Conservation (phyloP, 1,284 basidiomycete species). For the Cutaneotrichosporon arboriforme region DNA sequence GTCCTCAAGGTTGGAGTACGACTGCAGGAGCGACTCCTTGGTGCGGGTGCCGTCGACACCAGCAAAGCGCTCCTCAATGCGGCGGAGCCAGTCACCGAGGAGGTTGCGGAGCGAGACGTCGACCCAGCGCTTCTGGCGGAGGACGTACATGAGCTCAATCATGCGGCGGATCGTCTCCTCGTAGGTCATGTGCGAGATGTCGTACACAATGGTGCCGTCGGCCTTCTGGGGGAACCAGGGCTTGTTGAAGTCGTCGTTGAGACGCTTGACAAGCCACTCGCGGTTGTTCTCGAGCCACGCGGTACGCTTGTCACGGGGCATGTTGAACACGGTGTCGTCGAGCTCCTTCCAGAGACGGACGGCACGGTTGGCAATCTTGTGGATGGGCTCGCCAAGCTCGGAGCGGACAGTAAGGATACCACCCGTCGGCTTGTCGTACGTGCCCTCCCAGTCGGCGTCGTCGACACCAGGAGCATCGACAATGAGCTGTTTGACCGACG, state of each 20-base stretch:
- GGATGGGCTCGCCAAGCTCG: constrained; percentile 96
- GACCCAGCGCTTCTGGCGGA: constrained; percentile 88
- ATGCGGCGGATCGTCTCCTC: constrained; percentile 90
- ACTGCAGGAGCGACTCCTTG: constrained; percentile 86
- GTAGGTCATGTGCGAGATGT: constrained; percentile 95
- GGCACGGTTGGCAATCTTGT: constrained; percentile 94
- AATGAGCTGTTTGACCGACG: constrained; percentile 93
- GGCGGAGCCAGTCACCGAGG: constrained; percentile 92
- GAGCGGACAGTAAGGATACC: constrained; percentile 95
- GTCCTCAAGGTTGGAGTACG: constrained; percentile 75
- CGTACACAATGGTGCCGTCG: constrained; percentile 73
- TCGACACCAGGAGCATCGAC: constrained; percentile 89
- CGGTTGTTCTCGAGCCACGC: constrained; percentile 82
- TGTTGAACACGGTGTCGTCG: constrained; percentile 89
- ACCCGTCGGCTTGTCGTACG: constrained; percentile 89
- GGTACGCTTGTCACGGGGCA: constrained; percentile 88
- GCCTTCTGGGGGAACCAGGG: constrained; percentile 96
- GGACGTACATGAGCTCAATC: constrained; percentile 87
- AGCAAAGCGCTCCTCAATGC: constrained; percentile 96
- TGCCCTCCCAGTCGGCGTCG: constrained; percentile 89
- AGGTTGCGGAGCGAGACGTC: constrained; percentile 90
- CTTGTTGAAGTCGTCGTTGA: constrained; percentile 95
- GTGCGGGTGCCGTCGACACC: constrained; percentile 69
- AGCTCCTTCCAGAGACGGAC: constrained; percentile 99
- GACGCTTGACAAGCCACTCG: constrained; percentile 81